Evolutionary conservation across 192 early-diverging fungal genomes (phyloP).

Genomic region (Coemansia sp.): DNA sequence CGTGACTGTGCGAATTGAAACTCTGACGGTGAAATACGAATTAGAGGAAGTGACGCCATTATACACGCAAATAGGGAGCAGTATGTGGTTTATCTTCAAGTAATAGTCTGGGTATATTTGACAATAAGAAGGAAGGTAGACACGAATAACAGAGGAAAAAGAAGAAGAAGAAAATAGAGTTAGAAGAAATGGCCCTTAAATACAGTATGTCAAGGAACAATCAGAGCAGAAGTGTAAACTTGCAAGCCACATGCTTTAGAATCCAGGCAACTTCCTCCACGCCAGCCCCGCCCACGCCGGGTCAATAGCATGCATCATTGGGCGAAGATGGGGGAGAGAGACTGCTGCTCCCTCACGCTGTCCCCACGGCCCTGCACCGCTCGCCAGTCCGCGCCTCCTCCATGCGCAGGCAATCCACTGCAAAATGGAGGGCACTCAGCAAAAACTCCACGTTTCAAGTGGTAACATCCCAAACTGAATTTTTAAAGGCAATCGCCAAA

Average conservation of each 20-base stretch:
- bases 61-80: not conserved
- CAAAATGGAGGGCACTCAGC: not conserved
- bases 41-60: slow-evolving; percentile 38
- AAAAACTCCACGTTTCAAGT: not conserved
- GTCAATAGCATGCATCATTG: not conserved
- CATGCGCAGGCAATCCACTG: not conserved
- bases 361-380: not conserved
- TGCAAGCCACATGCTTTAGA: not conserved
- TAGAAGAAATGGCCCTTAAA: not conserved
- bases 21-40: slow-evolving; percentile 56
- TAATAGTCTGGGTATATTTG: not conserved
- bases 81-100: not conserved
- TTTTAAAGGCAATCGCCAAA: not conserved
- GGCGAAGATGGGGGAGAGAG: not conserved
- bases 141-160: not conserved
- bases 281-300: not conserved
- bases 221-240: not conserved
- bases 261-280: not conserved
- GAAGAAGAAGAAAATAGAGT: not conserved
- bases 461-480: no score
- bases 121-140: not conserved
- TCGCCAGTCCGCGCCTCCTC: not conserved
- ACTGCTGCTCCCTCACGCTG: not conserved
- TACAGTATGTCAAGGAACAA: no score
- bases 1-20: slow-evolving; percentile 51